Evolutionary conservation across 495 filamentous ascomycete species (phyloP), one percentile per base, ranked within the genome.

Genomic region (Trichoderma gamsii): DNA sequence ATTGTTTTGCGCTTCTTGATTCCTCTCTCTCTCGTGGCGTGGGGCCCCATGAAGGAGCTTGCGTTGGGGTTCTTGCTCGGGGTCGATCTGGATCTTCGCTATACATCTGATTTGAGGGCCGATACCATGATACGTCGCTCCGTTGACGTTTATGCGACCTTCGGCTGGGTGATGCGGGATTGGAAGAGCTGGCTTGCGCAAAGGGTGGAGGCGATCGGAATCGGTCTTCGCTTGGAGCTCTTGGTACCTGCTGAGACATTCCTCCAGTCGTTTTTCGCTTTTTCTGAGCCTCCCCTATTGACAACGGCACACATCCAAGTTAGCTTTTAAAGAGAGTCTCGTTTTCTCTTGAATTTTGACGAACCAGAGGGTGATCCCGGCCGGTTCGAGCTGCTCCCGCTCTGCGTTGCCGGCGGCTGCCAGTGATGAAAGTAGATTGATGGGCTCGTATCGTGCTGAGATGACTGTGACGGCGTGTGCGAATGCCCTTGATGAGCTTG

Each of bases 401-500:
- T 76, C 76, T 88, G 86, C 8, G 84, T 83, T 16, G 79, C 81
- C 32, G 92, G 93, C 6, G 93, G 93, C 66, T 92, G 88, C 91
- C 91, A 97, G 73, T 96, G 92, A 73, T 96, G 93, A 70, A 96
- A 96, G 74, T 92, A 96, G 64, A 97, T 89, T 16, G 87, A 87
- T 8, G 91, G 88, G 83, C 49, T 85, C 65, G 88, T 82, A 68
- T 88, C 82, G 67, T 84, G 83, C 65, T 84, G 81, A n/a, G 79
- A 70, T 67, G 84, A 85, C 66, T 74, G 73, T 27, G 69, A 70
- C 41, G 71, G 71, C 38, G 70, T 69, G 16, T 71, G 74, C 35
- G 63, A 71, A 72, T 71, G 71, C 67, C 72, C 64, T 18, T 73
- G 72, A 38, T 81, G 35, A 6, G 2, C 35, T 38, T 38, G 35